phyloP scores from a whole-genome alignment of 2,329 filamentous ascomycete species.

The Ophiocordyceps polyrhachis-furcata region DNA sequence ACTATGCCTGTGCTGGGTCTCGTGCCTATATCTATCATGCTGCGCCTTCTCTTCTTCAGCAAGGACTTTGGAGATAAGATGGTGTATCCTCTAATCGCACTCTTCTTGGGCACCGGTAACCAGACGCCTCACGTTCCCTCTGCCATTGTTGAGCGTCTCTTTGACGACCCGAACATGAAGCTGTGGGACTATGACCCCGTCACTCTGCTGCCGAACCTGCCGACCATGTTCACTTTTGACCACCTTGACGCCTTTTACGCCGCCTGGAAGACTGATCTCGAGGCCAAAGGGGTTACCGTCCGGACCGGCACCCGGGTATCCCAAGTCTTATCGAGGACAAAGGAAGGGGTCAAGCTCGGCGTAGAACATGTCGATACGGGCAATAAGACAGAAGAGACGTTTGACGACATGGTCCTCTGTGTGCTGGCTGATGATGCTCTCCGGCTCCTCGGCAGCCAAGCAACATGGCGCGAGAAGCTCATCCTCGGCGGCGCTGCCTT shows the following conservation, averaged over 20 bases:
- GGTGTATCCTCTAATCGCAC: constrained; percentile 50
- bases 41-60: constrained; percentile 50
- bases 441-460: constrained; percentile 36
- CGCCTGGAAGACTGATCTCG: constrained; percentile 35
- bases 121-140: constrained; percentile 53
- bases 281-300: constrained; percentile 34
- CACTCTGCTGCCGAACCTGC: constrained; percentile 36
- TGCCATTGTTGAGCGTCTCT: constrained; percentile 44
- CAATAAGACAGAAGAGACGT: constrained; percentile 32
- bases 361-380: constrained; percentile 31
- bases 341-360: constrained; percentile 31
- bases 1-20: constrained; percentile 42
- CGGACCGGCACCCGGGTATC: constrained; percentile 37
- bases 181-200: constrained; percentile 39
- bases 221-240: constrained; percentile 48
- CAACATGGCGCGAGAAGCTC: constrained; percentile 40
- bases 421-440: constrained; percentile 46
- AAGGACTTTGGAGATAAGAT: constrained; percentile 54
- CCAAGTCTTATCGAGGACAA: constrained; percentile 29
- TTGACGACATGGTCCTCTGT: constrained; percentile 49
- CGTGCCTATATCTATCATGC: constrained; percentile 43
- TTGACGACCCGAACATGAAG: constrained; percentile 38
- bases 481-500: constrained; percentile 55
- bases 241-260: constrained; percentile 42
- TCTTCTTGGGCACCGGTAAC: constrained; percentile 60